Evolutionary conservation across 768 basidiomycete species (phyloP), one percentile per base, ranked within the genome.

Genomic region (Phylloporus sp.): DNA sequence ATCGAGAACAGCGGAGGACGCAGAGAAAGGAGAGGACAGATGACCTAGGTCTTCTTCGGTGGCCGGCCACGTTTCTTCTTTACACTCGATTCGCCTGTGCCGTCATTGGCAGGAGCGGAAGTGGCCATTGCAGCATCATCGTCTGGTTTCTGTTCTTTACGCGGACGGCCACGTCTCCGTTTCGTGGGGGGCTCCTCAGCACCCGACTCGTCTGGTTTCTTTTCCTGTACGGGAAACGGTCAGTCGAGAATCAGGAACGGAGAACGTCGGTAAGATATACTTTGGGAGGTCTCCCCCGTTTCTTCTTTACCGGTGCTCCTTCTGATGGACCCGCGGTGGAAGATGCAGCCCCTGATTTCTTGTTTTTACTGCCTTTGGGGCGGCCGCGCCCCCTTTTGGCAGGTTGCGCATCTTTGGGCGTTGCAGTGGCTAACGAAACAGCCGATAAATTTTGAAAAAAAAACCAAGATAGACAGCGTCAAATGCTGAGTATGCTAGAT

Each of bases 291-390:
- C 77, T 65, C 21, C 77, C 77, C 52, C 77, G 66, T 44, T 73
- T 76, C 56, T 71, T 69, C 68, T 75, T 75, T 43, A 60, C 43
- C 35, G 52, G 61, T 20, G 60, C 32, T 2, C 58, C 63, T 42
- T 64, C 62, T 50, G 68, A 56, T 42, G 61, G 52, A 23, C 50
- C 50, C 13, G 59, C 52, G 15, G 68, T 53, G 14, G 66, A 31
- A 45, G 66, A 55, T 31, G 67, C 54, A 49, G 61, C 69, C 62
- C 64, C 60, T 54, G 62, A 65, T 60, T 76, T 78, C 72, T 79
- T 81, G 69, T 81, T 81, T 72, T 88, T 93, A 68, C 86, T 89
- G 58, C 91, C 91, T 66, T 84, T 90, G 50, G 92, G 92, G 55
- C 92, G 81, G 44, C 92, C 92, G 38, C 92, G 79, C 60, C 87